Evolutionary conservation across 2,329 filamentous ascomycete species (phyloP).

Genomic region (Pseudogymnoascus sp.): DNA sequence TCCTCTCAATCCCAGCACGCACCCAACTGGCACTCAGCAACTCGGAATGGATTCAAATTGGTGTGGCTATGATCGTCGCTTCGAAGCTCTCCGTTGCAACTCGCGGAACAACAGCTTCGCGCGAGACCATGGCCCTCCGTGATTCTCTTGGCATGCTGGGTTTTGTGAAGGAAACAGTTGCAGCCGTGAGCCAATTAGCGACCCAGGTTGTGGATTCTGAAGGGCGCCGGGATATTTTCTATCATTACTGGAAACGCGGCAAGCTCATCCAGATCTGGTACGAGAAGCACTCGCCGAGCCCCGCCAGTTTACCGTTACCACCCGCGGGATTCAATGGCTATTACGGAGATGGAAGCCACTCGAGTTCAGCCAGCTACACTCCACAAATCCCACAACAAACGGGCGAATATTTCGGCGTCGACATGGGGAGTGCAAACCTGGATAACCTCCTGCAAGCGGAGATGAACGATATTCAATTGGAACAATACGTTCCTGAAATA

Average conservation of each 20-base stretch:
- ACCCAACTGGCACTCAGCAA: constrained; percentile 33
- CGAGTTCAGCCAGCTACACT: neutral
- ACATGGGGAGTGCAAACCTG: neutral
- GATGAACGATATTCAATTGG: neutral
- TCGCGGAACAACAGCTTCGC: neutral
- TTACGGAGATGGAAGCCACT: neutral
- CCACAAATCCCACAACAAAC: neutral
- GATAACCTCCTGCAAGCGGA: neutral
- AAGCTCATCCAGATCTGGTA: neutral
- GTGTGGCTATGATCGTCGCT: constrained; percentile 24
- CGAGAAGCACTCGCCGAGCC: neutral
- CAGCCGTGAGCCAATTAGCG: neutral
- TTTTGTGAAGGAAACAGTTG: neutral
- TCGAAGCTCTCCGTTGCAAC: constrained; percentile 8
- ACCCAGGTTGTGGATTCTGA: neutral
- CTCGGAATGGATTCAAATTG: constrained; percentile 34
- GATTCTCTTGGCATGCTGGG: neutral
- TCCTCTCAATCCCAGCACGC: constrained; percentile 29
- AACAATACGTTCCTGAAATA: neutral
- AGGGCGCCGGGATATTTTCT: neutral
- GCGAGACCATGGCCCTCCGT: neutral
- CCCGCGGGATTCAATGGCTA: neutral
- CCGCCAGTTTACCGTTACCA: neutral
- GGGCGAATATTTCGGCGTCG: neutral
- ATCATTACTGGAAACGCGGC: neutral